Evolutionary conservation across 2,329 filamentous ascomycete species (phyloP).

Genomic region (Penicillium expansum): DNA sequence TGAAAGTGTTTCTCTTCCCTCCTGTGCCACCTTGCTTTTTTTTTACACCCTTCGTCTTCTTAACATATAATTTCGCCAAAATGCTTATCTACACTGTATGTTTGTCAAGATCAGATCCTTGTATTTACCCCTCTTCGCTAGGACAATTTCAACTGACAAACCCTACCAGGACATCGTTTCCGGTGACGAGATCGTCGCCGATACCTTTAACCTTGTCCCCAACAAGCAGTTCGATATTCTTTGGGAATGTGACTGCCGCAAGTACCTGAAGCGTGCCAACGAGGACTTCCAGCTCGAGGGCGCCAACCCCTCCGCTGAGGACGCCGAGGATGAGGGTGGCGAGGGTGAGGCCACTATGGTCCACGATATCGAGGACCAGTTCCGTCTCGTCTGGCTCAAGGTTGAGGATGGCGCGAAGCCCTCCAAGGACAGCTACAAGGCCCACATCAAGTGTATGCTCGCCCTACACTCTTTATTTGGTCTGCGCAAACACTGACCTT

Average conservation of each 20-base stretch:
- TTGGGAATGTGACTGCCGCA: conserved; percentile 89
- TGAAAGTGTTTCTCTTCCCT: conserved; percentile 28
- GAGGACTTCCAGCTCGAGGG: conserved; percentile 66
- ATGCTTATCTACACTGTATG: conserved; percentile 73
- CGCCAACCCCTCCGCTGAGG: conserved; percentile 96
- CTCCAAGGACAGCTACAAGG: conserved; percentile 80
- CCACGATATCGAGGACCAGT: conserved; percentile 90
- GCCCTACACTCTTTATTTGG: conserved; percentile 5
- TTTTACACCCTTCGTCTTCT: conserved; percentile 14
- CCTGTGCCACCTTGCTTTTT: conserved; percentile 25
- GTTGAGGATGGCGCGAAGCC: conserved; percentile 43
- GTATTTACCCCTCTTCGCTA: background rate
- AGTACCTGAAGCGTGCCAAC: conserved; percentile 71
- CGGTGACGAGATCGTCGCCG: conserved; percentile 94
- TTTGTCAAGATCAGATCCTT: background rate
- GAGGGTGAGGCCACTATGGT: conserved; percentile 68
- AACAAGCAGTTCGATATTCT: conserved; percentile 70
- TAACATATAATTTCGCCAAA: conserved; percentile 46
- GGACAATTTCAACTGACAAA: conserved; percentile 13
- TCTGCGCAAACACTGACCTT: background rate
- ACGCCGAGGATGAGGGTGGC: conserved; percentile 64
- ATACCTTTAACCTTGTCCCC: conserved; percentile 70
- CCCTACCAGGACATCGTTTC: conserved; percentile 73
- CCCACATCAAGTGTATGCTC: conserved; percentile 76
- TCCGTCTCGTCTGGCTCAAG: conserved; percentile 70